These are phyloP conservation scores for Colletotrichum noveboracense DNA, from an alignment of 2,329 filamentous ascomycete species.

Conservation along the genomic window DNA sequence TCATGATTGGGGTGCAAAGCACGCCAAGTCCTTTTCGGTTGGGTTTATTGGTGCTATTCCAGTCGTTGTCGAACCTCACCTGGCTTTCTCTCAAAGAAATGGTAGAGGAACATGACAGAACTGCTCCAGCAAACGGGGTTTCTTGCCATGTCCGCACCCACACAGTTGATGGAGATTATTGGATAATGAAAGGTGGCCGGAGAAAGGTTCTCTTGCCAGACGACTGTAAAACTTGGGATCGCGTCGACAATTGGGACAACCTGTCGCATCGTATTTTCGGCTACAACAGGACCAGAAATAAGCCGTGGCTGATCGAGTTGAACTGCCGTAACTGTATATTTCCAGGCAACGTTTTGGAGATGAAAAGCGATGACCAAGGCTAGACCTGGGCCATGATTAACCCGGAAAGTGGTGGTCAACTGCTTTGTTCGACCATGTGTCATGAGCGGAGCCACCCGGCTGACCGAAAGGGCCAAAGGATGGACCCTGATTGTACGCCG, in stretches of 20 bases:
- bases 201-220: background rate
- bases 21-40: too few species aligned
- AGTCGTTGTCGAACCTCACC: background rate
- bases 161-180: fast-evolving
- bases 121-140: fast-evolving
- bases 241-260: too few species aligned
- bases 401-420: background rate
- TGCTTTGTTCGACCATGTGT: background rate
- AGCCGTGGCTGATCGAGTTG: background rate
- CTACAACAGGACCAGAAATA: too few species aligned
- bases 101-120: fast-evolving
- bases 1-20: fast-evolving
- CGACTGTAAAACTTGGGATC: too few species aligned
- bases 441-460: fast-evolving
- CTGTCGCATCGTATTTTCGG: too few species aligned
- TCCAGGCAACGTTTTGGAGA: background rate
- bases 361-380: background rate
- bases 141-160: fast-evolving
- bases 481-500: background rate
- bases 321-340: background rate
- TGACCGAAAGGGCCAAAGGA: background rate
- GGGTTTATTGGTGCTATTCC: background rate
- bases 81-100: background rate
- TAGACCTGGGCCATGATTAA: too few species aligned
- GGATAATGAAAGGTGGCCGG: background rate